Evolutionary conservation across 768 basidiomycete species (phyloP), one percentile per base, ranked within the genome.

Genomic region (Asterophora lycoperdoides): DNA sequence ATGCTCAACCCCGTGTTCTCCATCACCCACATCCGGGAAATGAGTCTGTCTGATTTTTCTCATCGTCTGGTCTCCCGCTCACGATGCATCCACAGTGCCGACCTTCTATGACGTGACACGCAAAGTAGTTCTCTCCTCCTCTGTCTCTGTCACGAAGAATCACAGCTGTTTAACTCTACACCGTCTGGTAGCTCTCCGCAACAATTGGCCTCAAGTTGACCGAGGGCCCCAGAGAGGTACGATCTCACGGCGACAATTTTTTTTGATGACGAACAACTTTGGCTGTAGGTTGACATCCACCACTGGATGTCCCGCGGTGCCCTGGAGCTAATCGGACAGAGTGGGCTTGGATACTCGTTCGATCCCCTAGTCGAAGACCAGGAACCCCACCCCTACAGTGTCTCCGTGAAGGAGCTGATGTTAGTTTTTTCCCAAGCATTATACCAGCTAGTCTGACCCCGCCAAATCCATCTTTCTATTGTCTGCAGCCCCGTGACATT

Each of bases 1-100:
- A 61, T 64, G 41, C 48, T 68, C 11, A 65, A 61, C 39, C 64
- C 66, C 1, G 56, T 66, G 6, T 68, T 68, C 42, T 59, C 64
- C 6, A 46, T 50, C 13, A 50, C 39, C 1, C 61, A 66, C 33
- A 55, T 65, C 47, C 58, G 64, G 14, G 30, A 60, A 7, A 54
- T 59, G 52, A 23, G 54, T 52, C 32, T 32, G 44, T 15, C 4
- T 11, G 15, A 8, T 41, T 30, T 28, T 13, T 8, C 17, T 20
- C 4, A 8, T 40, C 7, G 33, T 13, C 14, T 34, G 33, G 13
- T 54, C 58, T 8, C 53, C 58, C 4, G 52, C 55, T 13, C 41
- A 67, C 1, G 20, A 60, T 1, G 14, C n/a, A 49, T 65, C 1
- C 15, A 13, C 17, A 59, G 57, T 56, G n/a, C 57, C 57, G 1